Evolutionary conservation across 495 filamentous ascomycete species (phyloP).

Genomic region (Lasiosphaeris hirsuta): DNA sequence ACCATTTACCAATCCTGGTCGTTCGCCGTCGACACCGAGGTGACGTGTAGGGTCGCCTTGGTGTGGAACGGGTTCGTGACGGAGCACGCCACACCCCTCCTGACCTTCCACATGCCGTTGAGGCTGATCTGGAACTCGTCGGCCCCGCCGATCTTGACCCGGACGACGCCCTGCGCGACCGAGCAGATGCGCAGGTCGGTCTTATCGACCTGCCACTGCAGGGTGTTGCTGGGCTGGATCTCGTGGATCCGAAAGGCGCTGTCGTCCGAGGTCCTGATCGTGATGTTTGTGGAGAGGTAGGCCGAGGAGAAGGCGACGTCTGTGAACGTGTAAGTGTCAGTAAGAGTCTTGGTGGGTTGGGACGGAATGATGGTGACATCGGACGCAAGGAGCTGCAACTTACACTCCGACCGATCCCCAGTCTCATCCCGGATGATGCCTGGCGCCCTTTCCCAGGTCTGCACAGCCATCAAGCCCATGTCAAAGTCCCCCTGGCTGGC

Average conservation of each 20-base stretch:
- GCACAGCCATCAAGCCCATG: too few relatives aligned
- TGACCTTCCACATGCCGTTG: conserved; percentile 20
- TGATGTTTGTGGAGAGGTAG: conserved; percentile 7
- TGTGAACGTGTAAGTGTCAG: too few relatives aligned
- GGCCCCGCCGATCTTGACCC: conserved; percentile 2
- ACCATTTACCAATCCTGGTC: too few relatives aligned
- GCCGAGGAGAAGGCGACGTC: background rate
- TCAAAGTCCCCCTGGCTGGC: too few relatives aligned
- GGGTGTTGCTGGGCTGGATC: conserved; percentile 4
- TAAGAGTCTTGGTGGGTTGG: too few relatives aligned
- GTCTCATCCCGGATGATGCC: too few relatives aligned
- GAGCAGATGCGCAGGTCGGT: conserved; percentile 11
- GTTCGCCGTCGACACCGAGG: background rate
- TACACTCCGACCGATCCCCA: too few relatives aligned
- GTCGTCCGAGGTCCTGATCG: conserved; percentile 3
- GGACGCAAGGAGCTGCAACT: too few relatives aligned
- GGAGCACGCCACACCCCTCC: background rate
- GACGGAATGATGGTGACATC: too few relatives aligned
- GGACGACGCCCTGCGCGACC: conserved; percentile 12
- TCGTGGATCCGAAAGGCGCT: conserved; percentile 10
- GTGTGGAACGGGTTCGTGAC: conserved; percentile 8
- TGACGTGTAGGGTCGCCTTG: conserved; percentile 15
- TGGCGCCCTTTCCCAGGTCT: too few relatives aligned
- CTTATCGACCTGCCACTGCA: conserved; percentile 2
- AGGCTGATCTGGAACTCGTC: conserved; percentile 15